phyloP scores from a whole-genome alignment of 495 filamentous ascomycete species.

The Alectoria sarmentosa region DNA sequence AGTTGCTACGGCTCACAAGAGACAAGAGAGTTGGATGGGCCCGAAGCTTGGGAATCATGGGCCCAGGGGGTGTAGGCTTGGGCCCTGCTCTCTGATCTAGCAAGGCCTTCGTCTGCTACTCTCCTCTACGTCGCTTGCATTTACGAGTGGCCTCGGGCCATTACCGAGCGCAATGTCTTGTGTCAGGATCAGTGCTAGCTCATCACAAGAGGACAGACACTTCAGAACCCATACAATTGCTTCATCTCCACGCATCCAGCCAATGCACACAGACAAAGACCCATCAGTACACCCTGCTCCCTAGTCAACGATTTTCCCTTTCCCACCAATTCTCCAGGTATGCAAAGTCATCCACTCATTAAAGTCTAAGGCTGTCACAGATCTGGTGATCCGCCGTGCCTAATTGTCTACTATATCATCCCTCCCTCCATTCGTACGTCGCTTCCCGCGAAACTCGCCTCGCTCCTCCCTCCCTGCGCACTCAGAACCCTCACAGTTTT shows the following conservation, averaged over 20 bases:
- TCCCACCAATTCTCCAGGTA: neutral
- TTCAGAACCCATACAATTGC: neutral
- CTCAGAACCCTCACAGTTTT: constrained; percentile 37
- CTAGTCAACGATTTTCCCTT: neutral
- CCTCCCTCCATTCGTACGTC: constrained; percentile 45
- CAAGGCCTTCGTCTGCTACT: neutral
- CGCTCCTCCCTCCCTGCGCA: constrained; percentile 34
- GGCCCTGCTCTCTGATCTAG: neutral
- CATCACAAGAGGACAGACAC: neutral
- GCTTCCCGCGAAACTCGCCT: constrained; percentile 41
- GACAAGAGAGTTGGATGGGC: neutral
- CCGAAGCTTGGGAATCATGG: neutral
- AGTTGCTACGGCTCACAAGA: neutral
- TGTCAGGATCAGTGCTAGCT: neutral
- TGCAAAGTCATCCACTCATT: constrained; percentile 18
- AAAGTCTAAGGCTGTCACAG: constrained; percentile 5
- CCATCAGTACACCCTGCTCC: neutral
- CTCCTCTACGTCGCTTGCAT: no score
- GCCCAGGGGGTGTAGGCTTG: neutral
- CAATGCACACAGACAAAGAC: neutral
- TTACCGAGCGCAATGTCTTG: neutral
- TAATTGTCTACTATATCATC: constrained; percentile 44
- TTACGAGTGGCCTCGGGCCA: neutral
- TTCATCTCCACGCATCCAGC: neutral
- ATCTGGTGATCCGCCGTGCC: constrained; percentile 24